A percentile compares a stretch with the other conserved stretches of the same genome.
Evolutionary conservation across 1,284 basidiomycete genomes (phyloP).

Genomic region (Apiotrichum brassicae): DNA sequence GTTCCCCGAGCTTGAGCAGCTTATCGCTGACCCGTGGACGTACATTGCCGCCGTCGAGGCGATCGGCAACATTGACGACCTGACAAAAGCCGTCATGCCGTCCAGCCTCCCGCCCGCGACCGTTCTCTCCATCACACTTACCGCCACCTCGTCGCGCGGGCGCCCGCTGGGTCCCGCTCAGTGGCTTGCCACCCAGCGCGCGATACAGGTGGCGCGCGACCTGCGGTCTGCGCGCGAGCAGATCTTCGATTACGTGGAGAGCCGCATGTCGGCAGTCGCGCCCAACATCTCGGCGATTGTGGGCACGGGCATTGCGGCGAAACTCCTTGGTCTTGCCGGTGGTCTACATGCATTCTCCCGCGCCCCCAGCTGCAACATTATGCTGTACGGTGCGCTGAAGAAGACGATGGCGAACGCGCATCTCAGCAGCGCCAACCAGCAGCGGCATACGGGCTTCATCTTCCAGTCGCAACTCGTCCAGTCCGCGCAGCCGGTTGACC

Average conservation of each 20-base stretch:
- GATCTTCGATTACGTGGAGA: conserved; percentile 99
- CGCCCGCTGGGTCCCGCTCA: conserved; percentile 61
- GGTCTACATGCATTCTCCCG: conserved; percentile 84
- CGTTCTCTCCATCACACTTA: conserved; percentile 93
- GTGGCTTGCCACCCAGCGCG: conserved; percentile 75
- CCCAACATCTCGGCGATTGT: conserved; percentile 97
- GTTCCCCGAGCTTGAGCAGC: conserved; percentile 94
- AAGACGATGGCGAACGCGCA: conserved; percentile 77
- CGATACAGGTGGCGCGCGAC: conserved; percentile 79
- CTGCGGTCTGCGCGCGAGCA: conserved; percentile 83
- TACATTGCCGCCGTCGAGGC: conserved; percentile 87
- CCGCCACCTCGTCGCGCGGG: conserved; percentile 84
- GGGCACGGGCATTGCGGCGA: conserved; percentile 95
- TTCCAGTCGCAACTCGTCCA: conserved; percentile 86
- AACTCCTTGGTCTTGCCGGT: conserved; percentile 93
- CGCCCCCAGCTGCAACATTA: conserved; percentile 93
- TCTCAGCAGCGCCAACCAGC: conserved; percentile 58
- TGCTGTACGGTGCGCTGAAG: conserved; percentile 87
- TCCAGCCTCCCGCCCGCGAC: conserved; percentile 82
- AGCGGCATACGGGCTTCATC: conserved; percentile 93
- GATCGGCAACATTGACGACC: conserved; percentile 78
- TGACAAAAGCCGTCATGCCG: conserved; percentile 72
- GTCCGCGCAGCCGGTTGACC: conserved; percentile 81
- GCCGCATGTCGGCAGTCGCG: conserved; percentile 94
- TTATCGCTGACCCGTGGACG: conserved; percentile 84